These are phyloP conservation scores for Cryptococcus amylolentus DNA, from an alignment of 1,284 basidiomycete species.

Conservation along the genomic window DNA sequence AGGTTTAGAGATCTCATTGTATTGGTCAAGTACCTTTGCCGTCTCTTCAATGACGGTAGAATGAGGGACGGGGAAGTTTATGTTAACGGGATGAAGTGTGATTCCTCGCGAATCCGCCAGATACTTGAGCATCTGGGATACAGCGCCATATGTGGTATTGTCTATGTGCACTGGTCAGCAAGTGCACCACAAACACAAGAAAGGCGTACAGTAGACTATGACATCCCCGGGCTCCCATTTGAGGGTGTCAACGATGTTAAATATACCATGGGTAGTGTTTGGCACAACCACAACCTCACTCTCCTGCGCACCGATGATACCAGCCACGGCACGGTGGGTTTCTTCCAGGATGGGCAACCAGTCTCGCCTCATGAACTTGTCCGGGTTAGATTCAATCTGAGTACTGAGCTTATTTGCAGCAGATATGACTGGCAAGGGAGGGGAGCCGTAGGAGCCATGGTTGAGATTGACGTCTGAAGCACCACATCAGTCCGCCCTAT, in stretches of 20 bases:
- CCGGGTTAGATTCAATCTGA: conserved; percentile 61
- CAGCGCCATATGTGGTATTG: conserved; percentile 64
- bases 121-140: conserved; percentile 60
- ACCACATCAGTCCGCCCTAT: neutral
- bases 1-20: conserved; percentile 26
- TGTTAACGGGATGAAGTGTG: conserved; percentile 54
- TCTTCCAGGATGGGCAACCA: conserved; percentile 51
- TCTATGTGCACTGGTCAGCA: conserved; percentile 48
- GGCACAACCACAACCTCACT: conserved; percentile 65
- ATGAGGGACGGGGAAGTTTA: conserved; percentile 65
- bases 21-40: conserved; percentile 47
- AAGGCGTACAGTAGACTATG: conserved; percentile 52
- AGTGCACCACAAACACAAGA: neutral
- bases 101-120: conserved; percentile 61
- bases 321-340: conserved; percentile 57
- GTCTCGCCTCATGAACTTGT: conserved; percentile 58
- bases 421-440: conserved; percentile 60
- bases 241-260: conserved; percentile 64
- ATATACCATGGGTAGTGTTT: conserved; percentile 65
- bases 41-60: conserved; percentile 60
- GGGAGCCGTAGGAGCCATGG: conserved; percentile 66
- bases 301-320: conserved; percentile 58
- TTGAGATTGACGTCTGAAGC: conserved; percentile 61
- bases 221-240: conserved; percentile 57
- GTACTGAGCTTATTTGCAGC: conserved; percentile 54